Base-by-base conservation (phyloP, 2,329 filamentous ascomycete species). In the Beauveria bassiana region DNA sequence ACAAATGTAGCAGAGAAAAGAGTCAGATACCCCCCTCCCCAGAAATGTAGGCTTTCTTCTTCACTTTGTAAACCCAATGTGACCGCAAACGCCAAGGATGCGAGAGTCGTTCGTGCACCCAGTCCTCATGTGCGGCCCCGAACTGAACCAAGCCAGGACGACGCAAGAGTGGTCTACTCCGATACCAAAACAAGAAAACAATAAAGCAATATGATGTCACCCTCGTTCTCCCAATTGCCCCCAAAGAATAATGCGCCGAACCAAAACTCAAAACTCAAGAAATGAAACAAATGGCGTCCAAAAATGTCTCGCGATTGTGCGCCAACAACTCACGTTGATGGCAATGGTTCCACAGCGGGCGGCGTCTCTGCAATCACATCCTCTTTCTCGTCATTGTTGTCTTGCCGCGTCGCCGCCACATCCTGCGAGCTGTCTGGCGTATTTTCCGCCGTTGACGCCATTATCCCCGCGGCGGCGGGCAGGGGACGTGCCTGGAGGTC, bases 401-500 rank as follows among this genome's bases (percentile, higher is more conserved):
- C 43, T 43, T 65, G 61, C 51, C 58, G 47, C 55, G 59, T 63
- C 55, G 45, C 20, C 10, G n/a, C 54, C 7, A 26, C n/a, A 4
- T 24, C 14, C 16, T 61, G 58, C 20, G 56, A 59, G 55, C 61
- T 64, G 64, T 62, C 51, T 31, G 57, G 62, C 63, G 54, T 65
- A 31, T 26, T 52, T 66, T 43, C 18, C 16, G 45, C 64, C 6
- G 49, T 52, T 55, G 74, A 24, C 22, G n/a, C 18, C 71, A 73
- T 34, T 74, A 70, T 68, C 26, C 69, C 71, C 31, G 28, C 47
- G 20, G 26, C 22, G 14, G 26, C 6, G 3, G 65, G 66, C 38
- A 75, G 66, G 6, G 72, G 73, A 53, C 68, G 71, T 31, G 61
- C 69, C 67, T 85, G 77, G 22, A 91, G 77, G 51, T 83, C 74